Evolutionary conservation across 306 rosid genomes (phyloP).

Genomic region (Glycine latifolia): DNA sequence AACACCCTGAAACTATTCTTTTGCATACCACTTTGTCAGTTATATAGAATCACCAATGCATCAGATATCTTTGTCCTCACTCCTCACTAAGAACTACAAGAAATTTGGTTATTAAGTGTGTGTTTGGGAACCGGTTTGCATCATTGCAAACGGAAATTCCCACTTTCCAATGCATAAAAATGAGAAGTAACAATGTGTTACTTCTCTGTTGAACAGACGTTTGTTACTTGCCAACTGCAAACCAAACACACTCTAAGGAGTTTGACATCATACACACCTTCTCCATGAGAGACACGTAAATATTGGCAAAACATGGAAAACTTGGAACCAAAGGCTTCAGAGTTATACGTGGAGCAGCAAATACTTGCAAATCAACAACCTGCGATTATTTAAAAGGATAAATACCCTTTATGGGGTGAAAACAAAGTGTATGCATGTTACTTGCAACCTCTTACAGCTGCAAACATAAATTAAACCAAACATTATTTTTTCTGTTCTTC

Average conservation of each 20-base stretch:
- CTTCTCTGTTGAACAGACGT: too few species aligned
- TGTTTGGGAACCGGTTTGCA: too few species aligned
- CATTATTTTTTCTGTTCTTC: slow-evolving; percentile 10
- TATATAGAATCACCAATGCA: slow-evolving; percentile 3
- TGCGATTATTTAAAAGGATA: slow-evolving; percentile 6
- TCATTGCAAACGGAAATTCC: too few species aligned
- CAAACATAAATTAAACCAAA: neutral
- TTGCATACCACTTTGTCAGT: neutral
- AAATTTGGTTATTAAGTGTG: neutral
- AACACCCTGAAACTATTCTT: too few species aligned
- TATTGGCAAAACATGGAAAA: slow-evolving; percentile 89
- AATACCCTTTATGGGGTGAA: neutral
- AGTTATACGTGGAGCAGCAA: slow-evolving; percentile 87
- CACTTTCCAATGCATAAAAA: too few species aligned
- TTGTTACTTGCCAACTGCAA: too few species aligned
- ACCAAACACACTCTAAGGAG: neutral
- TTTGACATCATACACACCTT: slow-evolving; percentile 63
- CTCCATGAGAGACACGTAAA: slow-evolving; percentile 90
- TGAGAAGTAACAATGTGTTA: too few species aligned
- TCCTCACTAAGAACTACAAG: neutral
- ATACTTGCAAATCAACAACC: slow-evolving; percentile 94
- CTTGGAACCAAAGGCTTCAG: slow-evolving; percentile 87
- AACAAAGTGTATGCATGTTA: neutral
- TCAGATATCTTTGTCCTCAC: neutral
- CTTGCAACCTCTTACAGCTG: neutral